Conservation (phyloP, 2,329 filamentous ascomycete species). For the Xylariaceae sp. region DNA sequence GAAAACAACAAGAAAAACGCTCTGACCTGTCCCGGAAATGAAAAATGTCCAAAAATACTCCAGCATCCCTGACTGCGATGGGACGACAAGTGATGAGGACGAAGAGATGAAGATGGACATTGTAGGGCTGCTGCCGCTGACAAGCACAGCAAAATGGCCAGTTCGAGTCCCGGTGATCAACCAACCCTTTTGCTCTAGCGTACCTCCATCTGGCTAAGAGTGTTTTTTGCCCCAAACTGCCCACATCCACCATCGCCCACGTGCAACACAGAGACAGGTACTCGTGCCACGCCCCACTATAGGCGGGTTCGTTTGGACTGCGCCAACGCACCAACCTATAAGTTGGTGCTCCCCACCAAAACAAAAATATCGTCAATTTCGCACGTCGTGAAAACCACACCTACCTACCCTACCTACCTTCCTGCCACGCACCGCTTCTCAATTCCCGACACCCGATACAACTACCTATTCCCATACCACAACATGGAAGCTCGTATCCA, state of each 20-base stretch:
- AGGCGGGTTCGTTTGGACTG: too few species aligned
- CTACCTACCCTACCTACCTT: not conserved
- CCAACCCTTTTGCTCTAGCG: not conserved
- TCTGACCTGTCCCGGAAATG: conserved; percentile 17
- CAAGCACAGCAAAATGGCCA: too few species aligned
- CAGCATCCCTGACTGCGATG: conserved; percentile 8
- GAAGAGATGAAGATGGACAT: too few species aligned
- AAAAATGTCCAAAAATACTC: conserved; percentile 15
- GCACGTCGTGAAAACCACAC: not conserved
- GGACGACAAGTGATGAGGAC: not conserved
- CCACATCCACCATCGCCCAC: not conserved
- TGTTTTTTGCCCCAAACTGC: not conserved
- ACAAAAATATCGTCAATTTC: too few species aligned
- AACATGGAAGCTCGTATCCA: too few species aligned
- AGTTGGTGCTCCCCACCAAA: too few species aligned
- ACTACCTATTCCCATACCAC: too few species aligned
- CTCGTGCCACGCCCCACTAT: too few species aligned
- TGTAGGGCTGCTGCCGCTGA: too few species aligned
- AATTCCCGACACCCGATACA: too few species aligned
- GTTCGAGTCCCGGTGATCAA: not conserved
- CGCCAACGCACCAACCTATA: too few species aligned
- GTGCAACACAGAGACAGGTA: not conserved
- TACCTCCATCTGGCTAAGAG: not conserved
- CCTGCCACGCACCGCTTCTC: too few species aligned
- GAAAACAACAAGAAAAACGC: not conserved